These are phyloP conservation scores for Helichrysum umbraculigerum DNA, from an alignment of 129 eudicot species.

Conservation along the genomic window DNA sequence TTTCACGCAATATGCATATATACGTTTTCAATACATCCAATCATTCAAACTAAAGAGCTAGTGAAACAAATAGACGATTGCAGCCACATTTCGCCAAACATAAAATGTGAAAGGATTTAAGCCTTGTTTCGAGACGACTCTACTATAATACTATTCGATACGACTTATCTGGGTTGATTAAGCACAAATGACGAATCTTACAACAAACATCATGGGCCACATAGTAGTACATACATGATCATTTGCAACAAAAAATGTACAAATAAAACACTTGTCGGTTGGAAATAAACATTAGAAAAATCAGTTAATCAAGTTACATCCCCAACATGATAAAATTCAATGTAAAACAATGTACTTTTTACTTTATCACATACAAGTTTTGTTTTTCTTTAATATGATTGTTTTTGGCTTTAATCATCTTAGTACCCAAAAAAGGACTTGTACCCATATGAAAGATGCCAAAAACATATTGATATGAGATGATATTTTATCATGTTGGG, in stretches of 20 bases:
- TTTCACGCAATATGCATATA: no score
- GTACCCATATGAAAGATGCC: slow-evolving; percentile 34
- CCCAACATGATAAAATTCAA: background rate
- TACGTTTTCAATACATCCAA: no score
- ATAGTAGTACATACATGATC: background rate
- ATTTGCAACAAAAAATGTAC: slow-evolving; percentile 6
- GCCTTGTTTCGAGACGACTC: no score
- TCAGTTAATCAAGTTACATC: slow-evolving; percentile 11
- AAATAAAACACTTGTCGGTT: background rate
- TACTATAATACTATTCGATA: no score
- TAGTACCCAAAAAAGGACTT: slow-evolving; percentile 19
- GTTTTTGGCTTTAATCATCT: slow-evolving; percentile 23
- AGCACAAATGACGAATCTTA: no score
- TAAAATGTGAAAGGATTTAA: no score
- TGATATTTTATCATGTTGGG: slow-evolving; percentile 24
- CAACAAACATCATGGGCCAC: no score
- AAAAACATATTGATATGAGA: slow-evolving; percentile 28
- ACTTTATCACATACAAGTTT: slow-evolving; percentile 20
- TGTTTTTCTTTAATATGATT: slow-evolving; percentile 15
- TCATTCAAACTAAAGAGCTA: no score
- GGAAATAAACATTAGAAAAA: background rate
- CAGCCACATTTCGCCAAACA: no score
- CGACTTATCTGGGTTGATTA: no score
- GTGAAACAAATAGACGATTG: no score
- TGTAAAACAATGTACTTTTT: background rate